Evolutionary conservation across 805 yeast species (phyloP).

Genomic region (Yarrowia deformans): DNA sequence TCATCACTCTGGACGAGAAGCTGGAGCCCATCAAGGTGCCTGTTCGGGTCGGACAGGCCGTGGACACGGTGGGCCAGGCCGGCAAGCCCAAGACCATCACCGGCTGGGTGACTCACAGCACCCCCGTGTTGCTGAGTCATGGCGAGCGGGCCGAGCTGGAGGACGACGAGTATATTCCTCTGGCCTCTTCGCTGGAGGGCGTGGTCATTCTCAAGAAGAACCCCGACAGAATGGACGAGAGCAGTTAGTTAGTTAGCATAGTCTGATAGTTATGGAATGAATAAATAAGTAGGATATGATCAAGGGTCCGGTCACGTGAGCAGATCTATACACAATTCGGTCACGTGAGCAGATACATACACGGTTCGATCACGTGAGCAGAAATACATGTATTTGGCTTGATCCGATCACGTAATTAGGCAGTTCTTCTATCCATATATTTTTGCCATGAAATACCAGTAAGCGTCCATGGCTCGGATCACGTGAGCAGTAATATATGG

Average conservation of each 20-base stretch:
- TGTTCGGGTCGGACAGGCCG: conserved; percentile 98
- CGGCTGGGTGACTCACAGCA: conserved; percentile 99
- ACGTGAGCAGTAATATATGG: no score
- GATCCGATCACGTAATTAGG: no score
- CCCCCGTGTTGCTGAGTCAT: conserved; percentile 90
- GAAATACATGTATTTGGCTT: no score
- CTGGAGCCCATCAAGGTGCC: conserved; percentile 92
- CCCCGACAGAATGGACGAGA: conserved; percentile 60
- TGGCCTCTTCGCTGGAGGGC: conserved; percentile 86
- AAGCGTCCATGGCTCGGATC: no score
- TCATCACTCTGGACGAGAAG: conserved; percentile 89
- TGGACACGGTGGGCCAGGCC: conserved; percentile 98
- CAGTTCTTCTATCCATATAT: no score
- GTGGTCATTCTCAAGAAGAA: conserved; percentile 90
- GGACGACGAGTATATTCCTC: conserved; percentile 87
- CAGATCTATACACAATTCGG: no score
- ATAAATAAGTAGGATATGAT: neutral
- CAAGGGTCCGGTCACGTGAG: neutral
- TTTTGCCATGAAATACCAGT: no score
- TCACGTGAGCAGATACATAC: no score
- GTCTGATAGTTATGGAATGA: conserved; percentile 2
- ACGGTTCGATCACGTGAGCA: no score
- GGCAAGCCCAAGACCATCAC: conserved; percentile 99
- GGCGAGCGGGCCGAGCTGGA: conserved; percentile 98
- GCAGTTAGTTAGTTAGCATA: neutral